Conservation (phyloP, 768 basidiomycete genomes). For the Leccinum subgranulosum region DNA sequence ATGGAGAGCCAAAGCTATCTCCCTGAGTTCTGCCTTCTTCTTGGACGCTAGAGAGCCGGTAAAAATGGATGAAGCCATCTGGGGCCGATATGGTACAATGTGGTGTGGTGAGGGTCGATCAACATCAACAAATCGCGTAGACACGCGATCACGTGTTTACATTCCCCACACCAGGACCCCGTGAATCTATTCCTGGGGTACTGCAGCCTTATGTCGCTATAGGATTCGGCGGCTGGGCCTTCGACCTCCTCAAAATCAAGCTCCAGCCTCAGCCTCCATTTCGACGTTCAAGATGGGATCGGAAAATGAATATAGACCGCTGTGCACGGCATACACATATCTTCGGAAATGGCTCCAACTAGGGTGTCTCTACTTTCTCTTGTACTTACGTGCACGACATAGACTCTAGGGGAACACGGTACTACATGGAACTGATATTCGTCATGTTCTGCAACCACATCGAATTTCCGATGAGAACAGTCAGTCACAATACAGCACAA, state of each 20-base stretch:
- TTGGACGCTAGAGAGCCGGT: constrained; percentile 58
- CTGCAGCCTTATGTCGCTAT: too few species aligned
- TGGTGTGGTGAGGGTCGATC: constrained; percentile 12
- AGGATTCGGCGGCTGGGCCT: too few species aligned
- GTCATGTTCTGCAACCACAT: too few species aligned
- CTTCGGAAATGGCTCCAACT: constrained; percentile 83
- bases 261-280: too few species aligned
- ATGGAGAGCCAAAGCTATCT: constrained; percentile 52
- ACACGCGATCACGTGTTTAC: constrained; percentile 23
- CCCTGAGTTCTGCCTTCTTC: constrained; percentile 66
- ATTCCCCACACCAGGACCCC: constrained; percentile 9
- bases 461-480: too few species aligned
- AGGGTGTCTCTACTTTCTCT: constrained; percentile 94
- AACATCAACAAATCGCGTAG: constrained; percentile 32
- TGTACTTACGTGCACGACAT: constrained; percentile 46
- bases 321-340: constrained; percentile 66
- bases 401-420: too few species aligned
- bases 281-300: too few species aligned
- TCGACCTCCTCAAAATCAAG: too few species aligned
- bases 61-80: constrained; percentile 44
- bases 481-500: not conserved
- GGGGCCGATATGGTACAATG: constrained; percentile 8
- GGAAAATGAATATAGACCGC: constrained; percentile 76
- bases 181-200: not conserved
- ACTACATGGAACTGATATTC: too few species aligned